Conservation (phyloP, 108 stramenopile genomes). For the Stephanodiscus minutulus region DNA sequence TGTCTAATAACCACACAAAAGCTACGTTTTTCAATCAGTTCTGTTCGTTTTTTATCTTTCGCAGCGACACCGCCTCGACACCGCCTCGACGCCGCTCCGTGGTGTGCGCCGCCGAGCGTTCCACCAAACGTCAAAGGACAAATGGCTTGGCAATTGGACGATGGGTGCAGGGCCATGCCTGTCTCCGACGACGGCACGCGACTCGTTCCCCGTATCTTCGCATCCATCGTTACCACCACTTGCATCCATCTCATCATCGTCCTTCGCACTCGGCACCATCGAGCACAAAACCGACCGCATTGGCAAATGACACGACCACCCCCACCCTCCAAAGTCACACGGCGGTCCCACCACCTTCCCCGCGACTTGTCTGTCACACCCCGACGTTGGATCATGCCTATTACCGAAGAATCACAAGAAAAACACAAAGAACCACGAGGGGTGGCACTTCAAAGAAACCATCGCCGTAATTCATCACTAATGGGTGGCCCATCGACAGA, state of each 20-base stretch:
- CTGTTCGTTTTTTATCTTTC: too few relatives aligned
- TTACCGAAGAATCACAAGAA: constrained; percentile 61
- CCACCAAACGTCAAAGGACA: constrained; percentile 62
- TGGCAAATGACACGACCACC: constrained; percentile 55
- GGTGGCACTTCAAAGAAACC: constrained; percentile 60
- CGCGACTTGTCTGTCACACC: constrained; percentile 53
- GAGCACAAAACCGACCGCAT: constrained; percentile 41
- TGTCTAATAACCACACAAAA: too few relatives aligned
- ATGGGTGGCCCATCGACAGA: constrained; percentile 53
- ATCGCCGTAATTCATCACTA: constrained; percentile 63
- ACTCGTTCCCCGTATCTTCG: neutral
- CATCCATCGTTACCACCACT: constrained; percentile 3
- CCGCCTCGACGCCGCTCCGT: constrained; percentile 28
- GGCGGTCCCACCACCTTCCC: constrained; percentile 78
- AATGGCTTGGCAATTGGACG: constrained; percentile 53
- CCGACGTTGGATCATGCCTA: constrained; percentile 63
- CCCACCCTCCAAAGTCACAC: constrained; percentile 72
- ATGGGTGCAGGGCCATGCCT: constrained; percentile 65
- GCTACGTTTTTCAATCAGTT: too few relatives aligned
- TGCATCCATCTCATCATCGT: constrained; percentile 8
- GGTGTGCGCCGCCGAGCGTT: constrained; percentile 47
- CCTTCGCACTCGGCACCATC: constrained; percentile 9
- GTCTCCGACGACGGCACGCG: constrained; percentile 11
- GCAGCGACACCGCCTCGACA: neutral
- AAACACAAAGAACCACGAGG: constrained; percentile 46